These are phyloP conservation scores for Suhomyces panamericanus DNA, from an alignment of 1,139 yeast species.

Conservation along the genomic window DNA sequence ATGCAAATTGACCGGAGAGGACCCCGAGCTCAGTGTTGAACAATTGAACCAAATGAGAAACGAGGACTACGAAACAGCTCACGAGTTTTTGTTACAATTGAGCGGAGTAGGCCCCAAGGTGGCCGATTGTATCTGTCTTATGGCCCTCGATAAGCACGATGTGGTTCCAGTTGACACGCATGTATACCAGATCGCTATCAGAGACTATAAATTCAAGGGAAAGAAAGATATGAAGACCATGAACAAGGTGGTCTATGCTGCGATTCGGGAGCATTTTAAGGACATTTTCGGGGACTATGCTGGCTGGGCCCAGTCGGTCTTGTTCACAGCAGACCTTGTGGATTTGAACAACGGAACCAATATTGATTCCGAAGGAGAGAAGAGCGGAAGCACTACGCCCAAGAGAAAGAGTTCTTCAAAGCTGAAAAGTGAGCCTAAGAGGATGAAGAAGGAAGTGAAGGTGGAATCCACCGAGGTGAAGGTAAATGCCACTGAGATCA, in stretches of 20 bases:
- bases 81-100: conserved; percentile 62
- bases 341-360: conserved; percentile 58
- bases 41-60: conserved; percentile 41
- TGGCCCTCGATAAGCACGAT: conserved; percentile 87
- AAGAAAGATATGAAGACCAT: conserved; percentile 48
- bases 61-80: conserved; percentile 55
- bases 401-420: neutral
- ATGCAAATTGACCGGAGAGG: conserved; percentile 30
- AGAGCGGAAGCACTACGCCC: neutral
- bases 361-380: conserved; percentile 11
- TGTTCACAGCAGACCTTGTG: conserved; percentile 79
- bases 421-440: neutral
- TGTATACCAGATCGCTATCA: conserved; percentile 85
- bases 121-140: conserved; percentile 86
- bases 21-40: conserved; percentile 35
- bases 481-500: neutral
- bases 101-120: conserved; percentile 97
- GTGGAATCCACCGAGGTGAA: neutral
- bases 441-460: neutral
- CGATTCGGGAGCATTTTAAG: conserved; percentile 61
- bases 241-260: conserved; percentile 59
- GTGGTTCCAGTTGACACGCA: conserved; percentile 97
- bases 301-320: conserved; percentile 96
- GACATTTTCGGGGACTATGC: conserved; percentile 86
- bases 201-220: conserved; percentile 70